phyloP scores from a whole-genome alignment of 345 rosid genomes.

The Noccaea caerulescens region DNA sequence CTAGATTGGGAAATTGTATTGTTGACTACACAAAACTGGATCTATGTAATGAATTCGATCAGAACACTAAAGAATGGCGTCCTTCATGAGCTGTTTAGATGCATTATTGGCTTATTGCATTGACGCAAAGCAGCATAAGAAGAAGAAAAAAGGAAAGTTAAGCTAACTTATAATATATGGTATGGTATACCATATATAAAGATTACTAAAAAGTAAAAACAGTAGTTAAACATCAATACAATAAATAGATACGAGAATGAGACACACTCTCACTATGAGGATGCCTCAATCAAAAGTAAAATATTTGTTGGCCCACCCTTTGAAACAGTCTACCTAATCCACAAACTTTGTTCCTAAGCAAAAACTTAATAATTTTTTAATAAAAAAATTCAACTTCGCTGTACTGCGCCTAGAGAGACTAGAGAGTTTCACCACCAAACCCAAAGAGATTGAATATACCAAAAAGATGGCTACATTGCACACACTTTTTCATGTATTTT shows the following conservation, averaged over 20 bases:
- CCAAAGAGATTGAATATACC: background rate
- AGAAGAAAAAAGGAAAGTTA: background rate
- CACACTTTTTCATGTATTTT: background rate
- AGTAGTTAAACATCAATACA: too few species aligned
- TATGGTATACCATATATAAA: background rate
- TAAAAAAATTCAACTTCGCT: background rate
- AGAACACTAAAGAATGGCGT: background rate
- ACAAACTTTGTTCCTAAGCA: conserved; percentile 40
- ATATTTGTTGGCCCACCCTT: conserved; percentile 42
- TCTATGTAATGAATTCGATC: background rate
- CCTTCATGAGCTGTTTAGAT: background rate
- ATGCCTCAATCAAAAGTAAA: conserved; percentile 27
- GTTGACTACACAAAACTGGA: background rate
- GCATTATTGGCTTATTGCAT: background rate
- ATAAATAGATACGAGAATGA: background rate
- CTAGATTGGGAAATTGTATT: background rate
- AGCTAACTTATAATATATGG: background rate
- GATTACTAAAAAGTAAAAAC: background rate
- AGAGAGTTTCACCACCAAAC: conserved; percentile 37
- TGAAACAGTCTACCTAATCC: conserved; percentile 46
- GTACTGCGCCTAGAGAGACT: conserved; percentile 3
- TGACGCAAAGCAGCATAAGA: background rate
- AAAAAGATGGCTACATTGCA: conserved; percentile 11
- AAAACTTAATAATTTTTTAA: background rate
- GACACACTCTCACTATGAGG: conserved; percentile 9